Conservation (phyloP, 345 rosid genomes). For the Arabidopsis suecica region DNA sequence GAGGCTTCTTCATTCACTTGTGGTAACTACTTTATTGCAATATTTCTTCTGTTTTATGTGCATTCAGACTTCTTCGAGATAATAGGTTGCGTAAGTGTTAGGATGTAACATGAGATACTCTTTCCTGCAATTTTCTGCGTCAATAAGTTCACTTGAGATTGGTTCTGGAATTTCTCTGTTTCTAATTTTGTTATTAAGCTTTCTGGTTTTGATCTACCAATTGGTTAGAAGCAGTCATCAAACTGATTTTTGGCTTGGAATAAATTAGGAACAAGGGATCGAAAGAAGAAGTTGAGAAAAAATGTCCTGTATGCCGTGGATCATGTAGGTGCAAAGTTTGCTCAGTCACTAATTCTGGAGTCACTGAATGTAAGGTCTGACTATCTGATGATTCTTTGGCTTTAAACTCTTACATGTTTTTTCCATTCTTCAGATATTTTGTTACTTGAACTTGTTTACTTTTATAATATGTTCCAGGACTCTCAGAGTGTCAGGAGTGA, state of each 20-base stretch:
- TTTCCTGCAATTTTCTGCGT: constrained; percentile 8
- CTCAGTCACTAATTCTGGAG: constrained; percentile 58
- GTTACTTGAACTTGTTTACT: constrained; percentile 10
- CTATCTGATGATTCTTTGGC: constrained; percentile 39
- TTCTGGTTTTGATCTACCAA: constrained; percentile 12
- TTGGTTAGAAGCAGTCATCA: constrained; percentile 9
- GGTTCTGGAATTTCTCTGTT: constrained; percentile 12
- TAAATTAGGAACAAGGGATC: constrained; percentile 49
- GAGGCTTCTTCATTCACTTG: constrained; percentile 17
- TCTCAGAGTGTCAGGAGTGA: constrained; percentile 57
- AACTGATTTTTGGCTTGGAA: constrained; percentile 11
- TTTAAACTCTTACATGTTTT: constrained; percentile 16
- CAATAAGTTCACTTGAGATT: constrained; percentile 12
- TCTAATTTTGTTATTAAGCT: background rate
- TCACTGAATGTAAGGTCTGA: constrained; percentile 80
- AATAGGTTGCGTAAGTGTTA: too few species aligned
- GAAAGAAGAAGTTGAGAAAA: constrained; percentile 68
- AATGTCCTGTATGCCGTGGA: constrained; percentile 88
- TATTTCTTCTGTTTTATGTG: background rate
- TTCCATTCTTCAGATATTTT: constrained; percentile 21
- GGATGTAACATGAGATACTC: constrained; percentile 3
- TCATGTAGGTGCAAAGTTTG: constrained; percentile 84
- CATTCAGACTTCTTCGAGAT: background rate
- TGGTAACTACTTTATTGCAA: background rate
- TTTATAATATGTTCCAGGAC: constrained; percentile 57